A percentile compares a stretch with the other conserved stretches of the same genome.
Conservation (phyloP, 805 yeast species). For the Zygosaccharomyces kombuchaensis region DNA sequence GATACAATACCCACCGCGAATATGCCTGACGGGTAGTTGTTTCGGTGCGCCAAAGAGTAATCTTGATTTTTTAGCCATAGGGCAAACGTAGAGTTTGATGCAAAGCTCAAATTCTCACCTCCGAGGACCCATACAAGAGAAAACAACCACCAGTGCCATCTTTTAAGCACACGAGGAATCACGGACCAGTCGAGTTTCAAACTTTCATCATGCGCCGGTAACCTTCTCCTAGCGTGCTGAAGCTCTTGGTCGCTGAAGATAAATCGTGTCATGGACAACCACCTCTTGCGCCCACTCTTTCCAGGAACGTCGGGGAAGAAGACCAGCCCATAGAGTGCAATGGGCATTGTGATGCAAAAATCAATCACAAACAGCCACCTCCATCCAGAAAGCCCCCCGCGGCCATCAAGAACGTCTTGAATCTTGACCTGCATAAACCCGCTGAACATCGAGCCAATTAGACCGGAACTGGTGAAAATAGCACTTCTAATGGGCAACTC, state of each 20-base stretch:
- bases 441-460: conserved; percentile 51
- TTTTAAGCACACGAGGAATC: conserved; percentile 42
- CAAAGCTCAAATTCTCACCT: conserved; percentile 46
- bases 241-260: conserved; percentile 42
- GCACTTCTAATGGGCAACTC: conserved; percentile 51
- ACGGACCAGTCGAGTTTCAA: conserved; percentile 38
- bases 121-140: conserved; percentile 49
- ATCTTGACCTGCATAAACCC: conserved; percentile 58
- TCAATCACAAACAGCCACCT: conserved; percentile 66
- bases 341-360: conserved; percentile 53
- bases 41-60: conserved; percentile 43
- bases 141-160: conserved; percentile 58
- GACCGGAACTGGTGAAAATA: conserved; percentile 50
- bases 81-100: conserved; percentile 45
- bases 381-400: conserved; percentile 55
- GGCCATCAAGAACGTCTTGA: conserved; percentile 42
- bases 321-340: conserved; percentile 51
- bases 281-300: conserved; percentile 15
- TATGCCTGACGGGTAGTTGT: conserved; percentile 53
- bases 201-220: conserved; percentile 39
- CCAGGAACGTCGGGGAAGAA: conserved; percentile 59
- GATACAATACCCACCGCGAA: conserved; percentile 48
- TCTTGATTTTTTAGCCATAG: conserved; percentile 42
- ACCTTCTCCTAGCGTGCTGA: conserved; percentile 40
- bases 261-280: conserved; percentile 28